Evolutionary conservation across 1,284 basidiomycete genomes (phyloP).

Genomic region (Apiotrichum brassicae): DNA sequence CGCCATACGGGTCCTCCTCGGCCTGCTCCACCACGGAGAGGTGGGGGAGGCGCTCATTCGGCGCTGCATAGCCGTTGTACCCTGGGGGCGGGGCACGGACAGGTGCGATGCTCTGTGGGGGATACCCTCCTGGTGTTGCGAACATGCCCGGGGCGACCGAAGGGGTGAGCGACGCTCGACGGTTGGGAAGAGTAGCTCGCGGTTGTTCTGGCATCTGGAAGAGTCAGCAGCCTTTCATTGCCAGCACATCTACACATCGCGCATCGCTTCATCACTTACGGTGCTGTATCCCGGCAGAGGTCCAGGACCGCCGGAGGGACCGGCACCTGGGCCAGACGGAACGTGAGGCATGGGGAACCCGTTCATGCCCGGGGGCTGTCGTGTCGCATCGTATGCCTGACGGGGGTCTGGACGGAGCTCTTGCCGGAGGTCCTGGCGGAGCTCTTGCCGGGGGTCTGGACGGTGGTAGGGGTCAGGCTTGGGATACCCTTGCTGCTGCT

Average conservation of each 20-base stretch:
- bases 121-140: not conserved
- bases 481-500: not conserved
- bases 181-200: not conserved
- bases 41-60: constrained; percentile 3
- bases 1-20: not conserved
- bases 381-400: too few relatives aligned
- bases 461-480: constrained; percentile 3
- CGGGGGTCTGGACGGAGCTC: too few relatives aligned
- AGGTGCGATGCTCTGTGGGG: not conserved
- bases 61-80: constrained; percentile 2
- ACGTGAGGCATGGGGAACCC: not conserved
- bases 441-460: constrained; percentile 5
- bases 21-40: not conserved
- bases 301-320: too few relatives aligned
- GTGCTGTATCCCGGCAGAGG: not conserved
- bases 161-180: constrained; percentile 3
- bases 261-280: not conserved
- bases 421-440: constrained; percentile 1
- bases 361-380: not conserved
- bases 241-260: not conserved
- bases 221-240: too few relatives aligned
- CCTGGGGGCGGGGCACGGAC: not conserved
- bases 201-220: not conserved
- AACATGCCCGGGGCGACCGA: not conserved
- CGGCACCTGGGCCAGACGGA: not conserved